Base-by-base conservation (phyloP, 1,139 yeast genomes). In the Nakaseomyces sp. region DNA sequence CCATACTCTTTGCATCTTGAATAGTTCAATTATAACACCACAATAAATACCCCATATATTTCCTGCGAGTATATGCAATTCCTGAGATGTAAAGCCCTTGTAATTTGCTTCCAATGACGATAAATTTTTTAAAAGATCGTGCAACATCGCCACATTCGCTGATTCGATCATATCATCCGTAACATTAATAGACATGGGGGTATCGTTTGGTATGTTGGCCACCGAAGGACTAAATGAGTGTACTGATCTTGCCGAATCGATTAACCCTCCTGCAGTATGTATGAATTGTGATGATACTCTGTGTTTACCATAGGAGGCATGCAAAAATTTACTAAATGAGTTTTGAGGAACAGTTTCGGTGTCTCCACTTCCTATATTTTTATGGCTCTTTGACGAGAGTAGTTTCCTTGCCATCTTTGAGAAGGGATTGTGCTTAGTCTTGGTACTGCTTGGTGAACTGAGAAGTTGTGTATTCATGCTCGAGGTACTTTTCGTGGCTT, bases 1-100 rank as follows among this genome's bases (percentile, higher is more conserved):
- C 62, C 65, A 58, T 13, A 61, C 43, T 22, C 61, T 48, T 38
- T 54, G 55, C 35, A 52, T 57, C 37, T 57, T 60, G 39, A 61
- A 62, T 13, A 62, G 43, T 33, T 60, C 61, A 8, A 59, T 47
- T 1, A 54, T 51, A 1, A 58, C 50, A 37, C 55, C 54, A 45
- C 64, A 57, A 40, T 53, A 57, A 2, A 60, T 57, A 5, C 61
- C 58, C 65, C 65, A 61, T 8, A 60, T 52, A 35, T 62, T 62
- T 8, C 60, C 58, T 31, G 58, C 53, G 18, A 62, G 43, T 1
- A 60, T 55, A 16, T 54, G 54, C 24, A 61, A 48, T 37, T 61
- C 64, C 37, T 57, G 62, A 1, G 50, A 35, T 8, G 53, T 56
- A 35, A 62, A 60, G 16, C 48, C 49, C 30, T 51, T 57, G 41